Evolutionary conservation across 345 rosid species (phyloP), one percentile per base, ranked within the genome.

Genomic region (Aquilaria sinensis): DNA sequence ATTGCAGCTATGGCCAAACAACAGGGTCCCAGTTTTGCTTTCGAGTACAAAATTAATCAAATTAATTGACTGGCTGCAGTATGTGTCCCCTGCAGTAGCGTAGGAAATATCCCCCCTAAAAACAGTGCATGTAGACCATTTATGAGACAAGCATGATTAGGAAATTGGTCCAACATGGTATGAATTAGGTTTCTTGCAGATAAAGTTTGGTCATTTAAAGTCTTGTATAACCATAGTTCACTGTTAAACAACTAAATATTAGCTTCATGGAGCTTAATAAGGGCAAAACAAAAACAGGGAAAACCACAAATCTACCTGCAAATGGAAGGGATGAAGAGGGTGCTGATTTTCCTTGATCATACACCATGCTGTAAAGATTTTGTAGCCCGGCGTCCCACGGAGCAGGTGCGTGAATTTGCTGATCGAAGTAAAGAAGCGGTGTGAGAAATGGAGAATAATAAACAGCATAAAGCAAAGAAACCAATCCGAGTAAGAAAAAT

Each of bases 351-450:
- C 70, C 78, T 65, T 78, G 80, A 60, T 86, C 88, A 76, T 74
- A 76, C 62, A 78, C 82, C 61, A 81, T 62, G 70, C 59, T 77
- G 80, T 78, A 88, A 63, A 82, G 81, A 74, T 81, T 83, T 32
- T 81, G 92, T 45, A 80, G 68, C 67, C 81, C 86, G 62, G 77
- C 76, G 76, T 85, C 85, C 96, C 96, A 94, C 51, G 71, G 63
- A 16, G 82, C 59, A 63, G 82, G 62, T 51, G 82, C 65, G 63
- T 82, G 83, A 51, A 77, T 61, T 70, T 80, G 89, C 83, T 90
- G 86, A 52, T 59, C 11, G 45, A 58, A 57, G 62, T 41, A 30
- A 49, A 63, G 45, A 33, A 53, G 56, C 49, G 47, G 23, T 47
- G 31, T 53, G 6, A 48, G 34, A 43, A 16, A 11, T 47, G 33